Conservation (phyloP, 1,139 yeast species). For the Geotrichum macrosporum region DNA sequence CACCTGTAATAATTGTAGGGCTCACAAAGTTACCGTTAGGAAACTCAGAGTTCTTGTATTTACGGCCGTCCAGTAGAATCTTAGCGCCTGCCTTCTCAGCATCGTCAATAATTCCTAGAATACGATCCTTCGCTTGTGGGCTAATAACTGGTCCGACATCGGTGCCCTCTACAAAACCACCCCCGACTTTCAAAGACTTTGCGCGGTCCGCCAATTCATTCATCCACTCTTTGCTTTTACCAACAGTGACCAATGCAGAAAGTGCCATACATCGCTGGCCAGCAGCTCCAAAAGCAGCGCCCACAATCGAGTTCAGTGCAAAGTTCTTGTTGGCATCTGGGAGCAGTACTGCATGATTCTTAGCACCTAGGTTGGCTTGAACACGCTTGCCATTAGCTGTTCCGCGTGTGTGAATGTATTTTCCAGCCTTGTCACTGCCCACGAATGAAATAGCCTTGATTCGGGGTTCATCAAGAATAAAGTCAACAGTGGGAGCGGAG, state of each 20-base stretch:
- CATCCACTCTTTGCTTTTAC: conserved; percentile 63
- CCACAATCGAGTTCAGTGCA: conserved; percentile 62
- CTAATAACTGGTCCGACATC: conserved; percentile 73
- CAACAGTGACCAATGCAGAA: conserved; percentile 71
- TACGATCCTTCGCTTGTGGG: conserved; percentile 53
- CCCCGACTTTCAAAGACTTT: conserved; percentile 54
- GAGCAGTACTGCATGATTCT: conserved; percentile 67
- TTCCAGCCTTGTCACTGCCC: conserved; percentile 73
- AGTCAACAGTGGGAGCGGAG: conserved; percentile 69
- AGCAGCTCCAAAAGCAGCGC: conserved; percentile 83
- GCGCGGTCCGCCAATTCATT: conserved; percentile 58
- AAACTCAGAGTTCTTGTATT: conserved; percentile 47
- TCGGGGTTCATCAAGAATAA: conserved; percentile 68
- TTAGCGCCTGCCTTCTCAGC: conserved; percentile 55
- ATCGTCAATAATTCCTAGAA: conserved; percentile 53
- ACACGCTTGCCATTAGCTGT: conserved; percentile 69
- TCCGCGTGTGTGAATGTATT: conserved; percentile 65
- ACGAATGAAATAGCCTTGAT: conserved; percentile 76
- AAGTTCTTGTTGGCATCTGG: conserved; percentile 70
- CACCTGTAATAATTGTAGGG: conserved; percentile 63
- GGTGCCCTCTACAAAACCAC: conserved; percentile 58
- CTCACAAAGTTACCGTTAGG: conserved; percentile 70
- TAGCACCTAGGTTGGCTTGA: conserved; percentile 75
- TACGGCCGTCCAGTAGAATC: conserved; percentile 62
- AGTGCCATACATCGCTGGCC: conserved; percentile 86